phyloP scores from a whole-genome alignment of 768 basidiomycete species.

The Pluteus cervinus region DNA sequence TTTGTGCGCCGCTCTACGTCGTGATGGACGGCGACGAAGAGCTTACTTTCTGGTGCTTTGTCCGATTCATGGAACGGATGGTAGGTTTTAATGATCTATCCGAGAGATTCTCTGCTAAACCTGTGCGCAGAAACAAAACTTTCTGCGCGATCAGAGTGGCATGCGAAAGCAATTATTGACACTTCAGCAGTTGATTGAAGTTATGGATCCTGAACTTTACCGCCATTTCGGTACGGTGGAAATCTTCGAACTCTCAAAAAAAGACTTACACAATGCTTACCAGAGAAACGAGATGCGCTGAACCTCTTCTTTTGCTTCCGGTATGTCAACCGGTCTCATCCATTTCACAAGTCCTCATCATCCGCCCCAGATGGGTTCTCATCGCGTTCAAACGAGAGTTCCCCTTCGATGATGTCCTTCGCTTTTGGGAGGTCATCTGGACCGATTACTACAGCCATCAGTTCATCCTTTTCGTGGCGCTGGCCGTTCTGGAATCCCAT shows the following conservation, averaged over 20 bases:
- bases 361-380: constrained; percentile 65
- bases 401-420: constrained; percentile 82
- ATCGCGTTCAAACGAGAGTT: constrained; percentile 98
- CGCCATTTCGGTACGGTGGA: constrained; percentile 65
- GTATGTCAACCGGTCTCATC: constrained; percentile 34
- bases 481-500: constrained; percentile 92
- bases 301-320: constrained; percentile 99
- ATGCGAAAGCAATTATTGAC: constrained; percentile 94
- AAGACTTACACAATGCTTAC: background rate
- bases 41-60: constrained; percentile 95
- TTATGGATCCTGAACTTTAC: constrained; percentile 96
- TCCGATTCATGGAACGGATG: constrained; percentile 93
- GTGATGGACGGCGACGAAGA: constrained; percentile 87
- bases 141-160: constrained; percentile 92
- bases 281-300: constrained; percentile 82
- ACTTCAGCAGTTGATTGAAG: constrained; percentile 81
- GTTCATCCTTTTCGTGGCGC: constrained; percentile 90
- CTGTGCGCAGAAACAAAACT: constrained; percentile 96
- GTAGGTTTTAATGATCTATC: constrained; percentile 34
- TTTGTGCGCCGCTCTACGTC: constrained; percentile 90
- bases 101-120: constrained; percentile 5
- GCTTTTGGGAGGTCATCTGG: constrained; percentile 93
- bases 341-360: constrained; percentile 1
- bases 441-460: constrained; percentile 84
- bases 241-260: constrained; percentile 9